phyloP scores from a whole-genome alignment of 2,329 filamentous ascomycete species.

The Aspergillus neoniger region DNA sequence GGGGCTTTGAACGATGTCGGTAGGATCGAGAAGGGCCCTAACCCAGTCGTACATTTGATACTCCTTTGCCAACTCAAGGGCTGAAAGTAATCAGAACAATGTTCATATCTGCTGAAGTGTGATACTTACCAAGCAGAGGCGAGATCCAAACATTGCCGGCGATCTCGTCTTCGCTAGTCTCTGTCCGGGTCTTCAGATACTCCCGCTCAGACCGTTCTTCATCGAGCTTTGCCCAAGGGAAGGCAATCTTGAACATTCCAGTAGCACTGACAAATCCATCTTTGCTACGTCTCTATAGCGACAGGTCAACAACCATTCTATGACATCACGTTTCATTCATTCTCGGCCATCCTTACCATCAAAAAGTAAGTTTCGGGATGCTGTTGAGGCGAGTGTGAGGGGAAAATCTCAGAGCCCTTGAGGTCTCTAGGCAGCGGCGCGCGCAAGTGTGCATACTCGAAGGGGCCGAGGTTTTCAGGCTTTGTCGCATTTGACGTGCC shows the following conservation, averaged over 20 bases:
- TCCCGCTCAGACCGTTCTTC: slow-evolving; percentile 63
- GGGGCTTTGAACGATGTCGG: slow-evolving; percentile 69
- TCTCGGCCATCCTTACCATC: slow-evolving; percentile 60
- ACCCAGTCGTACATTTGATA: slow-evolving; percentile 88
- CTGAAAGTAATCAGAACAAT: slow-evolving; percentile 50
- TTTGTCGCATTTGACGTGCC: slow-evolving; percentile 71
- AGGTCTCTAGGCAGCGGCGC: slow-evolving; percentile 91
- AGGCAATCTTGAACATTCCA: slow-evolving; percentile 71
- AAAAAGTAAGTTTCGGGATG: slow-evolving; percentile 91
- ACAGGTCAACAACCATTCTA: slow-evolving; percentile 6
- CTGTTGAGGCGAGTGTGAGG: slow-evolving; percentile 62
- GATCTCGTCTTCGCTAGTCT: slow-evolving; percentile 86
- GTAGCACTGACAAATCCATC: slow-evolving; percentile 68
- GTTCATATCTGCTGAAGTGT: background rate
- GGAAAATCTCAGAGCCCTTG: slow-evolving; percentile 85
- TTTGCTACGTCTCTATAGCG: slow-evolving; percentile 59
- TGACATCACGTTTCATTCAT: background rate
- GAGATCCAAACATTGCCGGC: slow-evolving; percentile 97
- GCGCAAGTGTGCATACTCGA: slow-evolving; percentile 94
- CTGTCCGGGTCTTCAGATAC: slow-evolving; percentile 79
- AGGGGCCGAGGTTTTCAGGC: slow-evolving; percentile 72
- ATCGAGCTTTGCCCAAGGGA: slow-evolving; percentile 62
- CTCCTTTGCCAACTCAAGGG: slow-evolving; percentile 79
- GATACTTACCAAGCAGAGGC: slow-evolving; percentile 64
- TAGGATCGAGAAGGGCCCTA: slow-evolving; percentile 84